phyloP scores from a whole-genome alignment of 169 alveolate genomes.

The Eimeria maxima region DNA sequence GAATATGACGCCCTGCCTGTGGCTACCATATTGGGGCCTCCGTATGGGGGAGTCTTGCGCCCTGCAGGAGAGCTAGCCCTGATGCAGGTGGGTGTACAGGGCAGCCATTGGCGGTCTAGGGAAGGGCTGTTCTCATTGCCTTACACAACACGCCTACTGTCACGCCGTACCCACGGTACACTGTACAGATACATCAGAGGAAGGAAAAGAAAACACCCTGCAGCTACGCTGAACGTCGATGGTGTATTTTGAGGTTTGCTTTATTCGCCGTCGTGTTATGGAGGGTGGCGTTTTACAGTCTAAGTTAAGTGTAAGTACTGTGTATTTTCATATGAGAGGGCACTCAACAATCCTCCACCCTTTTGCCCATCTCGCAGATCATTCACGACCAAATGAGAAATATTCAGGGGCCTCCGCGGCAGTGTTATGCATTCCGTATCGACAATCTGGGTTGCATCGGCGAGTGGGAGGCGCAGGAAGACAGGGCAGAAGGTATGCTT shows the following conservation, averaged over 20 bases:
- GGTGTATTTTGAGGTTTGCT: neutral
- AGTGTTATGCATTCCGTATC: conserved; percentile 52
- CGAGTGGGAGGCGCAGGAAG: conserved; percentile 55
- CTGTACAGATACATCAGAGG: neutral
- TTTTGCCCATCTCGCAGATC: neutral
- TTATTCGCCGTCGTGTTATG: neutral
- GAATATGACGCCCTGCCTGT: conserved; percentile 39
- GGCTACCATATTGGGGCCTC: conserved; percentile 48
- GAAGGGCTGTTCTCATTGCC: no score
- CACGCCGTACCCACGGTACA: neutral
- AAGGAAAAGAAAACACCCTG: neutral
- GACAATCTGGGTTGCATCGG: conserved; percentile 48
- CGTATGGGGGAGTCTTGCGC: conserved; percentile 60
- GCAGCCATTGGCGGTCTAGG: neutral
- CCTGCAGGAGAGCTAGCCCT: conserved; percentile 60
- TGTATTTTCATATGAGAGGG: neutral
- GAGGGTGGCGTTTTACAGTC: neutral
- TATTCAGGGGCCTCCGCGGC: conserved; percentile 55
- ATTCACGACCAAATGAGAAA: conserved; percentile 32
- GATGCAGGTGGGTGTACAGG: conserved; percentile 25
- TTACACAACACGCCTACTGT: neutral
- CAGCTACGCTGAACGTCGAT: neutral
- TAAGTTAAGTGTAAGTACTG: neutral
- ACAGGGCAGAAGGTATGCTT: conserved; percentile 38
- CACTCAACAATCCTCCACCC: no score